These are phyloP conservation scores for Amesomyces nigricolor DNA, from an alignment of 2,329 filamentous ascomycete genomes.

Conservation along the genomic window DNA sequence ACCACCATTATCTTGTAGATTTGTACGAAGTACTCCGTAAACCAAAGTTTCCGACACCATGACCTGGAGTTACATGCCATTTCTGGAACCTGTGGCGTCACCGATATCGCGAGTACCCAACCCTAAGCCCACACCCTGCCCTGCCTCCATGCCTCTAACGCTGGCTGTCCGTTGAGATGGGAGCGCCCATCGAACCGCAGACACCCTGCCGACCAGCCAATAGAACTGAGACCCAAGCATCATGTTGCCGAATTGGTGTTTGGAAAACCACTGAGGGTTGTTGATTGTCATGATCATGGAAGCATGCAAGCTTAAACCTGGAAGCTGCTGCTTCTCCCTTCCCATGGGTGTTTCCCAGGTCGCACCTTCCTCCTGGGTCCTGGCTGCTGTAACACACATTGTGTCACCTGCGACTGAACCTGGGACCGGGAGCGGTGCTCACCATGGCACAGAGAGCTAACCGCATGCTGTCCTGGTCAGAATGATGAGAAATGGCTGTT, in stretches of 20 bases:
- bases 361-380: too few relatives aligned
- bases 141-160: constrained; percentile 6
- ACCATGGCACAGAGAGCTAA: too few relatives aligned
- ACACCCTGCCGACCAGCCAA: constrained; percentile 15
- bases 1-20: too few relatives aligned
- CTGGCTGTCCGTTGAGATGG: constrained; percentile 22
- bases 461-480: too few relatives aligned
- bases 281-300: background rate
- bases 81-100: constrained; percentile 20
- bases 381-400: too few relatives aligned
- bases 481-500: too few relatives aligned
- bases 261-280: constrained; percentile 1
- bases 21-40: background rate
- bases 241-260: constrained; percentile 17
- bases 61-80: background rate
- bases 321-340: too few relatives aligned
- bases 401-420: too few relatives aligned
- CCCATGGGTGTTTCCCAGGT: too few relatives aligned
- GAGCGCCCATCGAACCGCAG: constrained; percentile 20
- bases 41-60: too few relatives aligned
- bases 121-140: constrained; percentile 17
- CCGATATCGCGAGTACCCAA: constrained; percentile 21
- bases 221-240: constrained; percentile 2
- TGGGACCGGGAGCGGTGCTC: too few relatives aligned
- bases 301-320: background rate